phyloP scores from a whole-genome alignment of 257 asterid genomes.

The Oldenlandia corymbosa region DNA sequence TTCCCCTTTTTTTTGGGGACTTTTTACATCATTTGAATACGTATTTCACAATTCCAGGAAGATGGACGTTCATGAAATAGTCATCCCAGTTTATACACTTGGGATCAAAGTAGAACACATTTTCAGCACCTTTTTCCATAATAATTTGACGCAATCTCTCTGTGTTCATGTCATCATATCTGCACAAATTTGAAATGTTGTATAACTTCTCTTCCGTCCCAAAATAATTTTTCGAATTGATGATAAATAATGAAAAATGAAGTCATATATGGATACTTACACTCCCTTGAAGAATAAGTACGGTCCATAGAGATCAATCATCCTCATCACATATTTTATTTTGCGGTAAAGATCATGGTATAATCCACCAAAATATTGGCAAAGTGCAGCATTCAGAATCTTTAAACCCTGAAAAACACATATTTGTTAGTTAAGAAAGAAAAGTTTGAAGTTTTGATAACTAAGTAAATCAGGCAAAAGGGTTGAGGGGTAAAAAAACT shows the following conservation, averaged over 20 bases:
- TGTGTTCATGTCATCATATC: constrained; percentile 74
- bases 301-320: constrained; percentile 72
- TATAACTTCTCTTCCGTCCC: no score
- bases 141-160: constrained; percentile 51
- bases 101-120: constrained; percentile 67
- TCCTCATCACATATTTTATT: constrained; percentile 50
- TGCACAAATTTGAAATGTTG: constrained; percentile 16
- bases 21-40: constrained; percentile 45
- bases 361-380: constrained; percentile 52
- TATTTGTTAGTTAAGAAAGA: no score
- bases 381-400: constrained; percentile 53
- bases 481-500: neutral
- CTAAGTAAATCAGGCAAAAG: no score
- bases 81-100: constrained; percentile 70
- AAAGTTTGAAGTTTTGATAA: no score
- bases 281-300: constrained; percentile 77
- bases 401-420: constrained; percentile 51
- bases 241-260: no score
- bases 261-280: constrained; percentile 37
- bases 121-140: constrained; percentile 32
- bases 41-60: constrained; percentile 75
- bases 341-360: constrained; percentile 41
- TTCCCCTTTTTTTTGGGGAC: no score
- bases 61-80: constrained; percentile 54
- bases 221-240: no score